Conservation (phyloP, 345 rosid genomes). For the Cochlearia excelsa region DNA sequence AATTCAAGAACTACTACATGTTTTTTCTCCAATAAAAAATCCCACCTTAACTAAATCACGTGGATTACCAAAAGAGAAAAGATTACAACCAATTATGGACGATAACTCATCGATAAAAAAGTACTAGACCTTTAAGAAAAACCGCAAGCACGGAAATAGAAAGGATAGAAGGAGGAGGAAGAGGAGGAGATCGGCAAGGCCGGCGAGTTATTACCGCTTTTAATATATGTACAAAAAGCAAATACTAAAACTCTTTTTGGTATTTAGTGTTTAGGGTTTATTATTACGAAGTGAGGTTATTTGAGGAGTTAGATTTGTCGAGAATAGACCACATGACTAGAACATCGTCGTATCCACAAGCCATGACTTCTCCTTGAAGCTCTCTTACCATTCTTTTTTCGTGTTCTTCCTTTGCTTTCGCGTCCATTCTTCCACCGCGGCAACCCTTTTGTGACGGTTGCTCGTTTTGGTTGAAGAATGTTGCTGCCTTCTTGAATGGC, state of each 20-base stretch:
- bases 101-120: constrained; percentile 27
- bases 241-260: constrained; percentile 1
- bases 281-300: constrained; percentile 6
- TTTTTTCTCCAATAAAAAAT: constrained; percentile 26
- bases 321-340: constrained; percentile 63
- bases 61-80: constrained; percentile 33
- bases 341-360: constrained; percentile 86
- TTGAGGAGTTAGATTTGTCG: no score
- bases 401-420: constrained; percentile 51
- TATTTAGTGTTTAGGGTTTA: constrained; percentile 25
- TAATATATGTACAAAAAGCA: constrained; percentile 27
- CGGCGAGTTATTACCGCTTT: constrained; percentile 14
- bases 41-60: constrained; percentile 37
- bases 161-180: neutral
- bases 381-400: constrained; percentile 53
- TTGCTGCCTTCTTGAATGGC: constrained; percentile 77
- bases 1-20: constrained; percentile 19
- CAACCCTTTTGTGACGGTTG: constrained; percentile 28
- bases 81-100: constrained; percentile 18
- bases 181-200: constrained; percentile 4
- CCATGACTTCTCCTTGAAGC: constrained; percentile 89
- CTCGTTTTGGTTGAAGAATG: constrained; percentile 55
- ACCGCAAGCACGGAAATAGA: constrained; percentile 3
- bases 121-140: constrained; percentile 25
- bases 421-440: constrained; percentile 32